Evolutionary conservation across 2,329 filamentous ascomycete species (phyloP).

Genomic region (Neonectria punicea): DNA sequence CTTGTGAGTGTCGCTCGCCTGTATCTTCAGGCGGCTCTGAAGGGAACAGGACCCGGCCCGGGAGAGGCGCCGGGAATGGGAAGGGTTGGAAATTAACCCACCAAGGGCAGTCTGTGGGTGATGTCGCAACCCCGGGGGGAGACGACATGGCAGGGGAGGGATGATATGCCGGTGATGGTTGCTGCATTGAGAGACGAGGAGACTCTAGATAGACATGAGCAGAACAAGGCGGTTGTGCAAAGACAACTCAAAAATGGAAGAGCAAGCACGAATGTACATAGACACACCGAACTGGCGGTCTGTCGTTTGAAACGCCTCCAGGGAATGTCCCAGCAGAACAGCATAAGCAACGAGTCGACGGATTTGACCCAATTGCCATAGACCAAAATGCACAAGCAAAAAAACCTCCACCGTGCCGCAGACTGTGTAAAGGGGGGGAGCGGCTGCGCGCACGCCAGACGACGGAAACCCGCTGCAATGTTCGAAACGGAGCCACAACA

Average conservation of each 20-base stretch:
- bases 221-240: neutral
- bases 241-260: neutral
- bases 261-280: neutral
- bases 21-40: constrained; percentile 6
- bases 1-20: constrained; percentile 1
- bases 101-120: constrained; percentile 8
- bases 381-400: neutral
- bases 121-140: constrained; percentile 9
- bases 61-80: neutral
- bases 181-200: neutral
- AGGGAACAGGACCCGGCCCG: neutral
- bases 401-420: constrained; percentile 23
- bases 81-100: constrained; percentile 16
- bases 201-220: neutral
- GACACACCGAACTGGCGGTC: constrained; percentile 13
- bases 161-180: constrained; percentile 10
- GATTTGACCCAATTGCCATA: constrained; percentile 5
- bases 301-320: neutral
- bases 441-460: neutral
- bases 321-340: constrained; percentile 7
- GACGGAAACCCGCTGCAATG: constrained; percentile 10
- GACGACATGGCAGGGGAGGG: constrained; percentile 6
- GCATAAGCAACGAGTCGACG: constrained; percentile 14
- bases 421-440: constrained; percentile 8
- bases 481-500: constrained; percentile 20